Conservation (phyloP, 2,329 filamentous ascomycete genomes). For the Orbilia blumenaviensis region DNA sequence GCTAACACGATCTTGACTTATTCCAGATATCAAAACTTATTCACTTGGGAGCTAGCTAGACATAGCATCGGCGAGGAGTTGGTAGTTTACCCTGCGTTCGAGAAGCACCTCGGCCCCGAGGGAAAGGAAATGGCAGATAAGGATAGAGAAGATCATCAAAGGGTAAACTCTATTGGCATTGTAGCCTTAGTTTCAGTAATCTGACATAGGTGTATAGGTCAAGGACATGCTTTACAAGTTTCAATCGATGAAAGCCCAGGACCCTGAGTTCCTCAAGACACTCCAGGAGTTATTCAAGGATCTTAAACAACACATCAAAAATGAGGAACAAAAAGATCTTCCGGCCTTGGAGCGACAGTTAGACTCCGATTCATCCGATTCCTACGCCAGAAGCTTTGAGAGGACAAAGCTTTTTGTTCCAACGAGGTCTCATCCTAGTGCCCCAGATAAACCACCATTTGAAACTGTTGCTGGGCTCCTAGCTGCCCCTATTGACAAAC, state of each 20-base stretch:
- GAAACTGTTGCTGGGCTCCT: slow-evolving; percentile 68
- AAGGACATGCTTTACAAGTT: slow-evolving; percentile 66
- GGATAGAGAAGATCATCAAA: slow-evolving; percentile 60
- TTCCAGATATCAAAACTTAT: slow-evolving; percentile 63
- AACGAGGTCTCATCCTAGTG: slow-evolving; percentile 65
- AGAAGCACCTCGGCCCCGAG: slow-evolving; percentile 63
- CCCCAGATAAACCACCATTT: slow-evolving; percentile 67
- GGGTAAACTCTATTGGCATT: slow-evolving; percentile 10
- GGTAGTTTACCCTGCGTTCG: slow-evolving; percentile 67
- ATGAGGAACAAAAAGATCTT: slow-evolving; percentile 66
- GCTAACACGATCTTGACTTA: background rate
- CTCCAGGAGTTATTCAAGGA: slow-evolving; percentile 63
- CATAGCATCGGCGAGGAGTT: slow-evolving; percentile 66
- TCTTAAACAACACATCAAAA: slow-evolving; percentile 64
- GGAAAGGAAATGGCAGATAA: slow-evolving; percentile 64
- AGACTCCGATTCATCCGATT: slow-evolving; percentile 58
- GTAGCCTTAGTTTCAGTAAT: background rate
- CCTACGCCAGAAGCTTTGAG: slow-evolving; percentile 63
- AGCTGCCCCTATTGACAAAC: slow-evolving; percentile 68
- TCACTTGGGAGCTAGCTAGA: slow-evolving; percentile 65
- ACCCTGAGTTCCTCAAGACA: slow-evolving; percentile 63
- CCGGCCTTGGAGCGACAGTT: slow-evolving; percentile 64
- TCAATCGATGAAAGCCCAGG: slow-evolving; percentile 62
- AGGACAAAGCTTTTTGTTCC: slow-evolving; percentile 68
- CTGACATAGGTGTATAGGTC: slow-evolving; percentile 60